Evolutionary conservation across 148 eudicot genomes (phyloP), one percentile per base, ranked within the genome.

Genomic region (Polygonum aviculare): DNA sequence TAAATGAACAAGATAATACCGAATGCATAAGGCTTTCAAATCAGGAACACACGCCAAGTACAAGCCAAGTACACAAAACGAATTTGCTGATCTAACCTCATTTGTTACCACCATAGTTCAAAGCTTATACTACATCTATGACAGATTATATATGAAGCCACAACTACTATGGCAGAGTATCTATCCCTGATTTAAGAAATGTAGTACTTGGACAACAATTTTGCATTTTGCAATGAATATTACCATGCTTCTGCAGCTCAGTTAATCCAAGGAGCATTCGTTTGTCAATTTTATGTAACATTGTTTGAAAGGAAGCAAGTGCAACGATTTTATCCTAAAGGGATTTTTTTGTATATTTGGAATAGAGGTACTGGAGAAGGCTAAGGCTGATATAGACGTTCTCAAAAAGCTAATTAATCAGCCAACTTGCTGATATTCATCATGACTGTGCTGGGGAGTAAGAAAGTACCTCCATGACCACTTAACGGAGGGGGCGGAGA

Each of bases 361-460:
- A 44, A 15, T 55, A 76, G 78, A 76, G 55, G 78, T 76, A 18
- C 44, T 62, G 63, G 78, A 76, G 38, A 76, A 60, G 18, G 73
- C 78, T 41, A 45, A 41, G 40, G 73, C 12, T 40, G 55, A 45
- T 44, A 31, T 76, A 21, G 41, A 52, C 14, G 47, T 40, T 12
- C 78, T 26, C 31, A 26, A 26, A 0, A 26, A 26, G 31, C 1
- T 26, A 26, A 26, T 26, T 1, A 26, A n/a, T n/a, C 31, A 26
- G 1, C 31, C 31, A 76, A 69, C 78, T 76, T 44, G 55, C 78
- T 5, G 40, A 45, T 35, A 76, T 76, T 45, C 78, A 54, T 65
- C 54, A 16, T 26, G 78, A 76, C 47, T 76, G 78, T 22, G 51
- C 55, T 41, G 78, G 78, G 63, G 31, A 26, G 31, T 1, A 26